Conservation (phyloP, 305 asterid species). For the Fraxinus sp. region DNA sequence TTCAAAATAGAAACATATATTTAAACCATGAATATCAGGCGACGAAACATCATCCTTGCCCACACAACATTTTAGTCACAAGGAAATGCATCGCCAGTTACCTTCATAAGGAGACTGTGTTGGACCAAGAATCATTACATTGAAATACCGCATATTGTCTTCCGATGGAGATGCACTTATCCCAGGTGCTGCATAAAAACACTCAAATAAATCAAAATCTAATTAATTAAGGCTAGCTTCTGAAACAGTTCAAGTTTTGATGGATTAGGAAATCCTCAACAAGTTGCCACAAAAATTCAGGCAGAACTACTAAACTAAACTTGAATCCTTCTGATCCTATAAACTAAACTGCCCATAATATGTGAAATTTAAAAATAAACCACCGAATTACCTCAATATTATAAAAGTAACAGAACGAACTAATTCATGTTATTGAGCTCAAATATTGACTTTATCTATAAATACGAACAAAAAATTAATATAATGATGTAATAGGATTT, state of each 20-base stretch:
- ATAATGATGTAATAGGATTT: background rate
- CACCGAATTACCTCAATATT: background rate
- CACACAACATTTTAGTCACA: background rate
- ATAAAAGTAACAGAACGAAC: background rate
- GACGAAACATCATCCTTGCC: background rate
- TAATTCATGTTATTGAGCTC: background rate
- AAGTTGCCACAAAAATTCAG: background rate
- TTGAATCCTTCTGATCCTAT: slow-evolving; percentile 6
- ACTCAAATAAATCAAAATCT: slow-evolving; percentile 15
- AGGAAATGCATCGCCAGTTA: slow-evolving; percentile 24
- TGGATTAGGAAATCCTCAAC: background rate
- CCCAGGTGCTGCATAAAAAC: slow-evolving; percentile 78
- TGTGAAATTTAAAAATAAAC: background rate
- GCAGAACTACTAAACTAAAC: background rate
- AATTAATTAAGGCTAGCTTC: background rate
- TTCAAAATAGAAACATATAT: background rate
- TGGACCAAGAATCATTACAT: slow-evolving; percentile 99
- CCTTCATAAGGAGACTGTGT: slow-evolving; percentile 98
- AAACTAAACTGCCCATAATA: background rate
- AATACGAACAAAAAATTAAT: background rate
- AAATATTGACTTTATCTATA: background rate
- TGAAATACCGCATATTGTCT: slow-evolving; percentile 92
- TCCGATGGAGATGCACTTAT: slow-evolving; percentile 97
- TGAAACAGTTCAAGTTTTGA: background rate
- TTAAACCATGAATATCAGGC: slow-evolving; percentile 12